Base-by-base conservation (phyloP, 2,329 filamentous ascomycete species). In the Epichloe uncinata region DNA sequence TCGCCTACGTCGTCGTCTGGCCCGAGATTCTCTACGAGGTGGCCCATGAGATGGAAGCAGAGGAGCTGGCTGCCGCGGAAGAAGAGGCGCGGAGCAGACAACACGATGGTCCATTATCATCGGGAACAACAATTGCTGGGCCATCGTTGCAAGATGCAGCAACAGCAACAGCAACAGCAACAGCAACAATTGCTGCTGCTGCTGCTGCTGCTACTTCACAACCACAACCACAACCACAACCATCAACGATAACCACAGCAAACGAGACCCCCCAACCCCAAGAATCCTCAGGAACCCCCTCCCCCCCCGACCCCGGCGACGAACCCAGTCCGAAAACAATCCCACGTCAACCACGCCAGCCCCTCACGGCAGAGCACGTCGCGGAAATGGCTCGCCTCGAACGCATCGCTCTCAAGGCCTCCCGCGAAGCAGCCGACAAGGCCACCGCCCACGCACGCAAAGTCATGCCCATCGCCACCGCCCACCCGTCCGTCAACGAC, bases 1-100 rank as follows among this genome's bases (percentile, higher is more conserved):
- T 94, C 64, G 87, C 85, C 12, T 95, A 93, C 73, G 81, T 97
- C 42, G 79, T 91, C 46, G 85, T 93, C 41, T 84, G 83, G 67
- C 82, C 85, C 2, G 84, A 91, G 61, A 85, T 95, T 54, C 82
- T 93, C 58, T 83, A 85, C 60, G 83, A 87, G 55, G 88, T 94
- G 3, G 81, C 87, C 47, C 78, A 83, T 57, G 78, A 82, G 49
- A 74, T 87, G 42, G 81, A 84, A 58, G 76, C 77, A 26, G 82
- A 87, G 55, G 77, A 82, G 53, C 70, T 84, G 58, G 72, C 65
- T 43, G 62, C 64, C 44, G 60, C 60, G n/a, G 58, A 58, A n/a
- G 57, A 60, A 26, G 56, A 55, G 43, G 46, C 55, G 20, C 45
- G 54, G 43, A 20, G 41, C 40, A 50, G 45, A 15, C 42, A 55